These are phyloP conservation scores for Vanrija pseudolonga DNA, from an alignment of 1,284 basidiomycete species.

Conservation along the genomic window DNA sequence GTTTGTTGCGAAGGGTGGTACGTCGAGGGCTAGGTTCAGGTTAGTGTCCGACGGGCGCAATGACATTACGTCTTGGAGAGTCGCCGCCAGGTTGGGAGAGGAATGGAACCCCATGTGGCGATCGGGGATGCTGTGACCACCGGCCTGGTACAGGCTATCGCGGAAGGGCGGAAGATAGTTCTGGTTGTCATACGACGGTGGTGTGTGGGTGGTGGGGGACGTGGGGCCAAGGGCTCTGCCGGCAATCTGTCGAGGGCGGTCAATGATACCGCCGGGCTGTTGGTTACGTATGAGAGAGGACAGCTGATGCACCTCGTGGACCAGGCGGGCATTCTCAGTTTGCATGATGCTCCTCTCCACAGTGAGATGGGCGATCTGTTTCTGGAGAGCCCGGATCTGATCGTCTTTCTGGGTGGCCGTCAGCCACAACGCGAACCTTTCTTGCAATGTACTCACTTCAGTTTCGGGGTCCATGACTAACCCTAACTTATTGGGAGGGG, in stretches of 20 bases:
- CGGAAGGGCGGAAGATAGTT: background rate
- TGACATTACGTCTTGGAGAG: background rate
- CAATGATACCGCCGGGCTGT: no score
- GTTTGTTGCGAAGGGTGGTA: conserved; percentile 12
- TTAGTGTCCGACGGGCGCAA: no score
- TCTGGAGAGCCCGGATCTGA: conserved; percentile 12
- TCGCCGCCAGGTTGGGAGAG: background rate
- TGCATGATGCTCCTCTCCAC: conserved; percentile 28
- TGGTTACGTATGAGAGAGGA: conserved; percentile 3
- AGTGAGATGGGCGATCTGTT: conserved; percentile 23
- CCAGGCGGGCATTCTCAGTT: conserved; percentile 10
- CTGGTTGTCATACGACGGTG: background rate
- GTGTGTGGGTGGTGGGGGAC: background rate
- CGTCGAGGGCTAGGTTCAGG: background rate
- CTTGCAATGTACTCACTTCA: background rate
- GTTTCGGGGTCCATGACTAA: background rate
- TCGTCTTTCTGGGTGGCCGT: conserved; percentile 7
- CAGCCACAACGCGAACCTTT: no score
- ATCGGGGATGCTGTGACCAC: background rate
- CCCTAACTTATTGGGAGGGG: background rate
- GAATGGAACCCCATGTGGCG: background rate
- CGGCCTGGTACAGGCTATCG: background rate
- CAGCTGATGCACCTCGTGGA: conserved; percentile 13
- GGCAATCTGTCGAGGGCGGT: no score
- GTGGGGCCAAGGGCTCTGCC: no score